Base-by-base conservation (phyloP, 371 early-diverging fungal genomes). In the Actinomortierella wolfii region DNA sequence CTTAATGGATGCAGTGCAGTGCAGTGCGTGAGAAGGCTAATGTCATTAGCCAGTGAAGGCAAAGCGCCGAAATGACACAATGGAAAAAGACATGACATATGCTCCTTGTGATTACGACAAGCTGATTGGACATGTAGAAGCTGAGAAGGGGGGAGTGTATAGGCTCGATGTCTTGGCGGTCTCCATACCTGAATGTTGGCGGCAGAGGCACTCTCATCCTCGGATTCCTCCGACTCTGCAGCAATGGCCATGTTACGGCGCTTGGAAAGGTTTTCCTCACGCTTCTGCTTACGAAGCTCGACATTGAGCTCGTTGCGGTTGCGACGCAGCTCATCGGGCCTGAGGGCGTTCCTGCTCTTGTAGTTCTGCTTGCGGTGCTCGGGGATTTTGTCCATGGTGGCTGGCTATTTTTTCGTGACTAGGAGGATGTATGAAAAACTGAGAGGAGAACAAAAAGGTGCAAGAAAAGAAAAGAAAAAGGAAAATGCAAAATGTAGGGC, bases 221-320 rank as follows among this genome's bases (percentile, higher is more conserved):
- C 97, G 59, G 88, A 88, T 62, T 95, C 95, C 39, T 90, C 84
- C 57, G 75, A 82, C 23, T 76, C 81, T 40, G 79, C 80, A 7
- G 76, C 78, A 40, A 82, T 57, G 48, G 79, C 78, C 64, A 97
- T 78, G 78, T 94, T 96, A 56, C 99, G 87, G 68, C 95, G 88
- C 86, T 99, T 99, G 61, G 93, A 84, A 28, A 97, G 78, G 42
- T 89, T 87, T 76, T 99, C 98, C 68, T 97, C 97, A 62, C 95
- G 89, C 86, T 97, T 97, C 78, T 94, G 92, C 78, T 93, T 94
- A 57, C 99, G 90, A 74, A 99, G 89, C 81, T 96, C 96, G 25
- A 97, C 94, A 48, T 92, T 89, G 49, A 89, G 88, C 59, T 96
- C 97, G 66, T 96, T 97, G 46, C 97, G 87, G 57, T 97, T 88